These are phyloP conservation scores for Torulaspora gathmanii DNA, from an alignment of 805 yeast genomes.

Conservation along the genomic window DNA sequence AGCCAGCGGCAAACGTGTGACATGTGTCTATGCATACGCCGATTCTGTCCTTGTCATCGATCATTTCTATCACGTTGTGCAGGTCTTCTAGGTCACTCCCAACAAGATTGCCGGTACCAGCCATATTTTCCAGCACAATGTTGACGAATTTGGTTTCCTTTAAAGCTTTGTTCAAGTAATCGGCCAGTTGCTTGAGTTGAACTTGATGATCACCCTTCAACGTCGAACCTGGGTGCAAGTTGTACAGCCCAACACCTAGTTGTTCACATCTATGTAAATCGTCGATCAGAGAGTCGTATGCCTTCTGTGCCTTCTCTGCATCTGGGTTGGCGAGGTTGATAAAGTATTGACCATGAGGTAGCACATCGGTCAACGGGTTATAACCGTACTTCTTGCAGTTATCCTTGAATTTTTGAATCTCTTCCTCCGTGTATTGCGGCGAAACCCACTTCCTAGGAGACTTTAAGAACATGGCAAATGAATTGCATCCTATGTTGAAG, in stretches of 20 bases:
- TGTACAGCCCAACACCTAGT: conserved; percentile 78
- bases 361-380: conserved; percentile 69
- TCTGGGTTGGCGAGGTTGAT: conserved; percentile 93
- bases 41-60: conserved; percentile 78
- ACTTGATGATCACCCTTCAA: conserved; percentile 62
- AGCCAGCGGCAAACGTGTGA: conserved; percentile 95
- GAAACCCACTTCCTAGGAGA: conserved; percentile 90
- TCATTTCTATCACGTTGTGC: conserved; percentile 62
- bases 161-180: conserved; percentile 74
- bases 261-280: conserved; percentile 84
- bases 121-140: conserved; percentile 93
- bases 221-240: conserved; percentile 91
- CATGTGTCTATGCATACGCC: conserved; percentile 97
- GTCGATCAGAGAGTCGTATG: conserved; percentile 74
- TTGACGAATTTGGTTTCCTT: conserved; percentile 71
- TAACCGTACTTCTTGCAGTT: conserved; percentile 61
- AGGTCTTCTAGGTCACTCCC: conserved; percentile 80
- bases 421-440: conserved; percentile 65
- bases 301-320: conserved; percentile 65
- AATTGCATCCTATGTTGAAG: conserved; percentile 51
- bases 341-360: conserved; percentile 94
- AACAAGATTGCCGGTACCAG: conserved; percentile 89
- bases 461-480: conserved; percentile 87
- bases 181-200: conserved; percentile 67
- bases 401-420: conserved; percentile 58